Evolutionary conservation across 768 basidiomycete genomes (phyloP).

Genomic region (Leccinum rimulosum): DNA sequence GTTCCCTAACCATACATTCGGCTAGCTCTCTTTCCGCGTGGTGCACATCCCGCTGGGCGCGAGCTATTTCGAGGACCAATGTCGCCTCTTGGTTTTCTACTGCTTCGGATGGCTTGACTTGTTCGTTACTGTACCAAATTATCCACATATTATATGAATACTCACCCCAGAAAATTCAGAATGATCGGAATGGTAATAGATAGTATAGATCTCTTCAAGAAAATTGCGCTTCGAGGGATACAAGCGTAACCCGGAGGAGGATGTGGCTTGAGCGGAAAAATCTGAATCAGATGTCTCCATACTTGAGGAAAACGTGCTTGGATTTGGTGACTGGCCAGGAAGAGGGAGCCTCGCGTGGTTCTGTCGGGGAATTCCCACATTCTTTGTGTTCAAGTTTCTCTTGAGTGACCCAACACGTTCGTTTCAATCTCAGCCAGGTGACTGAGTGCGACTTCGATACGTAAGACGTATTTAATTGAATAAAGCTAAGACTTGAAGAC

Average conservation of each 20-base stretch:
- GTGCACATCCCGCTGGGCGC: neutral
- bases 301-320: neutral
- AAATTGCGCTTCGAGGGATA: neutral
- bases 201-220: neutral
- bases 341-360: neutral
- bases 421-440: no score
- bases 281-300: no score
- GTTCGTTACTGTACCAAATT: neutral
- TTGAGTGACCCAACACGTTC: no score
- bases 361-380: neutral
- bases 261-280: neutral
- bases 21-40: neutral
- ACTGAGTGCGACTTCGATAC: no score
- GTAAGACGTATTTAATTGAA: no score
- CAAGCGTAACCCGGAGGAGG: neutral
- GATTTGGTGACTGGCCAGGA: neutral
- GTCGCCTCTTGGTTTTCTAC: neutral
- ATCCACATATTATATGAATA: neutral
- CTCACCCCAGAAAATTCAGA: neutral
- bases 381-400: neutral
- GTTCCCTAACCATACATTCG: neutral
- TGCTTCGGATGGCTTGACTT: neutral
- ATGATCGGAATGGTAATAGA: neutral
- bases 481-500: no score
- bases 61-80: neutral